Percentiles rank a stretch among this genome's conserved stretches.
Evolutionary conservation across 306 rosid species (phyloP).

Genomic region (Vigna trinervia): DNA sequence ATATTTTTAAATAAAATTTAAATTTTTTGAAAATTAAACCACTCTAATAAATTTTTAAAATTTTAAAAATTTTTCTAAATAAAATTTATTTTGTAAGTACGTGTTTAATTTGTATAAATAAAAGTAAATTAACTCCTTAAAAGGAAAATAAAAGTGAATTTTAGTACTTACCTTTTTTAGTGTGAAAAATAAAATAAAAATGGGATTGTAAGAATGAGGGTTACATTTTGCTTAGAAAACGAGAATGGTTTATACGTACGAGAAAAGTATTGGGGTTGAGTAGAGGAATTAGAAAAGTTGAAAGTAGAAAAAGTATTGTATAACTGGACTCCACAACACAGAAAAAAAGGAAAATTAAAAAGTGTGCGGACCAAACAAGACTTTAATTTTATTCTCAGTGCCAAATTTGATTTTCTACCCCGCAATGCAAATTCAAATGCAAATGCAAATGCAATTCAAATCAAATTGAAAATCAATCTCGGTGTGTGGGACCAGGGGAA

Average conservation of each 20-base stretch:
- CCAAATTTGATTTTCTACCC: neutral
- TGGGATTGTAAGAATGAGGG: neutral
- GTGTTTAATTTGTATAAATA: too few species aligned
- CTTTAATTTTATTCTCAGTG: neutral
- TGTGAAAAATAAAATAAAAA: neutral
- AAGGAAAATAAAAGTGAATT: too few species aligned
- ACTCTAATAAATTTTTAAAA: too few species aligned
- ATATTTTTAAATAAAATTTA: too few species aligned
- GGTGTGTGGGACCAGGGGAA: constrained; percentile 1
- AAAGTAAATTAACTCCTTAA: too few species aligned
- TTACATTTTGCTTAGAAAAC: neutral
- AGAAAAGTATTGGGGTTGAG: neutral
- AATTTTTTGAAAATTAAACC: too few species aligned
- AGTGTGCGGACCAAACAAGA: neutral
- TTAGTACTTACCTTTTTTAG: too few species aligned
- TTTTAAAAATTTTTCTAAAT: too few species aligned
- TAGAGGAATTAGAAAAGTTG: neutral
- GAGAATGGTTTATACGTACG: too few species aligned
- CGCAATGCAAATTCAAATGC: neutral
- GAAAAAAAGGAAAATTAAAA: neutral
- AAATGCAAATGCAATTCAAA: neutral
- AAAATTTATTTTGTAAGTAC: too few species aligned
- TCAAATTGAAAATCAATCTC: neutral
- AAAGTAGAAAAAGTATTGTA: constrained; percentile 5
- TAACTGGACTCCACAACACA: constrained; percentile 56